These are phyloP conservation scores for Penicillium lagena DNA, from an alignment of 495 filamentous ascomycete genomes.

Conservation along the genomic window DNA sequence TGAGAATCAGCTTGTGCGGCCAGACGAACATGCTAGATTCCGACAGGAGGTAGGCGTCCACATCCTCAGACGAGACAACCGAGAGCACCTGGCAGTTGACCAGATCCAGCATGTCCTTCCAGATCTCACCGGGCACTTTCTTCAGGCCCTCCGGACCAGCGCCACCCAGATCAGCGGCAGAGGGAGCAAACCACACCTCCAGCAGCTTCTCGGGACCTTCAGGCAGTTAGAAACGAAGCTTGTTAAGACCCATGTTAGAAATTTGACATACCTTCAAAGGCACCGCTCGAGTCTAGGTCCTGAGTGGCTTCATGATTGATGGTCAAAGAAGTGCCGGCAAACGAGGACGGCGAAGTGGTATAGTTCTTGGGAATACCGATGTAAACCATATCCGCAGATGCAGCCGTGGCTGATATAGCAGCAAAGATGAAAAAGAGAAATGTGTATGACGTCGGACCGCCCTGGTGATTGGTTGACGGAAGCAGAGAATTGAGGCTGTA, in stretches of 20 bases:
- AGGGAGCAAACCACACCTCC: constrained; percentile 96
- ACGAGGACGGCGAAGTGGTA: constrained; percentile 70
- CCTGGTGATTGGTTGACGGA: constrained; percentile 15
- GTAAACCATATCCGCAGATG: constrained; percentile 68
- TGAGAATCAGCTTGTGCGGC: constrained; percentile 96
- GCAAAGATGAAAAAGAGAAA: constrained; percentile 10
- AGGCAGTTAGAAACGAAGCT: constrained; percentile 3
- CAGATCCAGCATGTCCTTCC: constrained; percentile 95
- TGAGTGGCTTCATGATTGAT: constrained; percentile 95
- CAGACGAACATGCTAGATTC: constrained; percentile 99
- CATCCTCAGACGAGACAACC: constrained; percentile 85
- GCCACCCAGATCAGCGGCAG: constrained; percentile 63
- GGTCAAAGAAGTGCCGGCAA: constrained; percentile 73
- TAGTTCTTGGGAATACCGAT: constrained; percentile 71
- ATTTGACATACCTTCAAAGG: constrained; percentile 73
- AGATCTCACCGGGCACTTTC: constrained; percentile 71
- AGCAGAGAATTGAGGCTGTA: constrained; percentile 32
- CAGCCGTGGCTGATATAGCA: constrained; percentile 14
- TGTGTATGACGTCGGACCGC: constrained; percentile 23
- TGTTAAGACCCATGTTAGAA: neutral
- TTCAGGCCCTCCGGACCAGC: constrained; percentile 76
- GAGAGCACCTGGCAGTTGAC: constrained; percentile 99
- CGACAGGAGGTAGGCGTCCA: constrained; percentile 95
- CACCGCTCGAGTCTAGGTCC: constrained; percentile 92
- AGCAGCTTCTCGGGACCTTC: constrained; percentile 92